Base-by-base conservation (phyloP, 164 flowering plant genomes). In the Amborella trichopoda region DNA sequence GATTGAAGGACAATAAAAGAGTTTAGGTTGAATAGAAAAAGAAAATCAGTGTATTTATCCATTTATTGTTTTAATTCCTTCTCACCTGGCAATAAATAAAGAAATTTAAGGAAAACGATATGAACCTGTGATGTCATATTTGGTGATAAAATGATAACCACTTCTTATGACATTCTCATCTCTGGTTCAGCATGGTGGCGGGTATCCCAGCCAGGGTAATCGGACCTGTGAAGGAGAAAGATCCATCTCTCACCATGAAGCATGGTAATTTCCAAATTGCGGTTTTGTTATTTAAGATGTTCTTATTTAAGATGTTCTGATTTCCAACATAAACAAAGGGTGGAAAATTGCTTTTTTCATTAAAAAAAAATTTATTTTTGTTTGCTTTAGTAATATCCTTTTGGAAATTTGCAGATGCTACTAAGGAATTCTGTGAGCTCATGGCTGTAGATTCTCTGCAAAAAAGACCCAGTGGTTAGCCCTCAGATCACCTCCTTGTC, bases 221-320 rank as follows among this genome's bases (percentile, higher is more conserved):
- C 47, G 93, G 95, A 51, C 71, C 61, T 61, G 62, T 72, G 9
- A 55, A 70, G 52, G 86, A 74, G 52, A 66, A 71, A 67, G 83
- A 71, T 38, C 93, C 89, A 20, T 80, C 95, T 48, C 59, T 86
- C 46, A 76, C 91, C 32, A 86, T 82, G 93, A 80, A 80, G 45
- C 91, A 85, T 54, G 95, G 95, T 82, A 72, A 39, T 74, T 52
- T 52, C 23, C 18, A 48, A 4, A 45, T 5, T 3, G 5, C 27
- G 3, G 14, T 30, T 8, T 8, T 14, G 34, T 30, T 9, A 9
- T 30, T 14, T 0, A 8, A 30, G 34, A 8, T 30, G 34, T 30
- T 9, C 34, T 30, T 30, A 30, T 9, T 30, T 9, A 30, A 30
- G 9, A 8, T 30, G 14, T 30, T 30, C 14, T 14, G 14, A 9